These are phyloP conservation scores for Salisapilia sapeloensis DNA, from an alignment of 352 stramenopile species.

Conservation along the genomic window DNA sequence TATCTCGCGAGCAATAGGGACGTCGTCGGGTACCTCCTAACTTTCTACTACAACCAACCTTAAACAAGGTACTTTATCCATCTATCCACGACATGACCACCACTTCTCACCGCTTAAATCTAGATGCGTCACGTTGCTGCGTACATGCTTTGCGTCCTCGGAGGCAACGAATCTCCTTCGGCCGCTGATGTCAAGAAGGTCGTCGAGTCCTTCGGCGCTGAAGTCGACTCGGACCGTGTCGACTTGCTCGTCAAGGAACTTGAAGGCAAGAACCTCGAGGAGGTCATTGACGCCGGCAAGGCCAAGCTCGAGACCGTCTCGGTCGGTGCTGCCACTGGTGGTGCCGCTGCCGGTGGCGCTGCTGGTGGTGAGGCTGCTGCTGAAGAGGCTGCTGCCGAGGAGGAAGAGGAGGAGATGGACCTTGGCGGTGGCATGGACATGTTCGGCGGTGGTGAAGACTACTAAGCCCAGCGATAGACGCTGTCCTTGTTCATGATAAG, in stretches of 20 bases:
- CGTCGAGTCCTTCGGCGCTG: conserved; percentile 61
- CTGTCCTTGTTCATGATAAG: no score
- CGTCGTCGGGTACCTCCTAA: conserved; percentile 65
- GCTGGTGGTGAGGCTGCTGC: conserved; percentile 14
- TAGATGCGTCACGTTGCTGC: conserved; percentile 87
- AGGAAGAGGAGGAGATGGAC: conserved; percentile 70
- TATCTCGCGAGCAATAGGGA: conserved; percentile 30
- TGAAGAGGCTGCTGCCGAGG: conserved; percentile 20
- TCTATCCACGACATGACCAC: not conserved
- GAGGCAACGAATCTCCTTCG: conserved; percentile 60
- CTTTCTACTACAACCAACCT: conserved; percentile 79
- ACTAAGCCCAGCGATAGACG: no score
- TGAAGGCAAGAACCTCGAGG: conserved; percentile 78
- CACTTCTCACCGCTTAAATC: not conserved
- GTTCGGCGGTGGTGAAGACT: conserved; percentile 69
- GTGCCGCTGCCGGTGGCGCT: conserved; percentile 10
- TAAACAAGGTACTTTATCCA: conserved; percentile 68
- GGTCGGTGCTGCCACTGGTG: conserved; percentile 31
- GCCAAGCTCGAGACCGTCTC: conserved; percentile 70
- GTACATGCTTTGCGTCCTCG: conserved; percentile 79
- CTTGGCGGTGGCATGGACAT: conserved; percentile 73
- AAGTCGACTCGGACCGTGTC: conserved; percentile 63
- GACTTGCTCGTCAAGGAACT: conserved; percentile 77
- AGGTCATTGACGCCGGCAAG: conserved; percentile 74
- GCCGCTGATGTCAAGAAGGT: conserved; percentile 75